Conservation (phyloP, 2,329 filamentous ascomycete species). For the Calonectria leucothoes region DNA sequence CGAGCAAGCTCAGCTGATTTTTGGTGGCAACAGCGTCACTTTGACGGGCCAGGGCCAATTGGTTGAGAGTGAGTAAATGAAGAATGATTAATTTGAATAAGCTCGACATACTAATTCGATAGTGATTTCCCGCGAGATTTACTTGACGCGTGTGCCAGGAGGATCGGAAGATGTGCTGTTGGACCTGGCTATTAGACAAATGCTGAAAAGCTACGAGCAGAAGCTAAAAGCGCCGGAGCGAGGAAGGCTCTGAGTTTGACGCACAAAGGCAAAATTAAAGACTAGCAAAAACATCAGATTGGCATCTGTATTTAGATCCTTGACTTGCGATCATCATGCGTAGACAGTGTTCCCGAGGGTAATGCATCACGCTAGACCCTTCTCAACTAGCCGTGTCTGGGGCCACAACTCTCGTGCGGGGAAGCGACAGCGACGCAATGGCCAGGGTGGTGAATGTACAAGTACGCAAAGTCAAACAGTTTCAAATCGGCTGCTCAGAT, state of each 20-base stretch:
- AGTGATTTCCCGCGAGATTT: slow-evolving; percentile 4
- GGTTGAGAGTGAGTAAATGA: not conserved
- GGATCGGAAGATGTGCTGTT: not conserved
- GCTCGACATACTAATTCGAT: not conserved
- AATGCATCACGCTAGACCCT: not conserved
- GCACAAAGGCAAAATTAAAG: not conserved
- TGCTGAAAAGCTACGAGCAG: not conserved
- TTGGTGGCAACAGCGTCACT: slow-evolving; percentile 4
- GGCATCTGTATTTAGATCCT: no score
- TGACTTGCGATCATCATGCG: no score
- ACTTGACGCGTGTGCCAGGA: not conserved
- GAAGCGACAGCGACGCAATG: not conserved
- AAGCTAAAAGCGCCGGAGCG: not conserved
- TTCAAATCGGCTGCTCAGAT: not conserved
- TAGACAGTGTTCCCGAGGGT: no score
- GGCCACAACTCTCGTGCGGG: not conserved
- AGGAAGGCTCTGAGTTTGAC: not conserved
- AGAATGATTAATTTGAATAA: not conserved
- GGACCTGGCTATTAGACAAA: not conserved
- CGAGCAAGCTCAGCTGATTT: not conserved
- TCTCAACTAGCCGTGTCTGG: not conserved
- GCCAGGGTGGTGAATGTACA: not conserved
- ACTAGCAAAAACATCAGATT: no score
- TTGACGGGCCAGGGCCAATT: not conserved
- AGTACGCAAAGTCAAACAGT: not conserved